Base-by-base conservation (phyloP, 305 asterid species). In the Nicotiana rustica region DNA sequence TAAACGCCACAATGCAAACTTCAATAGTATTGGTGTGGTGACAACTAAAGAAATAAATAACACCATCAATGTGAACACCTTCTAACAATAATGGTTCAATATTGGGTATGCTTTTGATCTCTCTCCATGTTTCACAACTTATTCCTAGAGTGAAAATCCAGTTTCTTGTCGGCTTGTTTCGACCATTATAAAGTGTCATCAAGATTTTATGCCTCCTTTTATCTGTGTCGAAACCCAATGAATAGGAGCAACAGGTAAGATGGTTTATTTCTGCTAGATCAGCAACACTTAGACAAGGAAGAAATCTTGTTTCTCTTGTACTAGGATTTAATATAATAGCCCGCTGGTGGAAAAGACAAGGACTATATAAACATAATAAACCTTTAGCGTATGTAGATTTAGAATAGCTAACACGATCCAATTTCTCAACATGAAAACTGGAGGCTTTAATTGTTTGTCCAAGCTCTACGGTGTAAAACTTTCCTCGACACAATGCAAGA, bases 241-340 rank as follows among this genome's bases (percentile, higher is more conserved):
- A 33, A 67, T 12, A 15, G 6, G 35, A 18, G 15, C 75, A 67
- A 2, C 4, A 13, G 15, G 33, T 2, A 67, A 2, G 4, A 31
- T 2, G 4, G 35, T 31, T 31, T 31, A 31, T 3, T 31, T 31
- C 35, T 31, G 25, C 35, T 31, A 2, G 35, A 0, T n/a, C 41
- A 2, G 4, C 49, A 33, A 67, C 52, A 35, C 35, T 7, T 33
- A 35, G 14, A 17, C 4, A 41, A 67, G 75, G 52, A 17, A 67
- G 75, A 67, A 67, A 15, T 33, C 75, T 67, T 17, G 1, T 67
- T 33, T 67, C 75, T 67, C 52, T 35, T 67, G 49, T 33, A 67
- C 9, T 67, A 0, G 14, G 25, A 41, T 67, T 67, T 0, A 5
- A 33, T 9, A 67, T 67, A 67, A 7, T 0, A 15, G 6, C 73